Conservation (phyloP, 306 rosid genomes). For the Abrus precatorius region DNA sequence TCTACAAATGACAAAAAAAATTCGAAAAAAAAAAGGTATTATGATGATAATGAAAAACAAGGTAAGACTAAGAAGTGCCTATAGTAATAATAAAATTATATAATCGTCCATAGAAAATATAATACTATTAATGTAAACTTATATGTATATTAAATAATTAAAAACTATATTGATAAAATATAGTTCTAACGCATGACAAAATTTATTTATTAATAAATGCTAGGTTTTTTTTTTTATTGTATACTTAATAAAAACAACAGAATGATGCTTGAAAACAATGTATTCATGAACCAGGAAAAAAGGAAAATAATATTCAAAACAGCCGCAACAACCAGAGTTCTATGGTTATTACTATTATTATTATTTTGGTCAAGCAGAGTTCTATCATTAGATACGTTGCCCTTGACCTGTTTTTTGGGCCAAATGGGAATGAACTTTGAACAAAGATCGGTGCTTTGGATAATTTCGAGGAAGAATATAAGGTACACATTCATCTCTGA, state of each 20-base stretch:
- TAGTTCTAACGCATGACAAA: too few relatives aligned
- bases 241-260: neutral
- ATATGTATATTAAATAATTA: too few relatives aligned
- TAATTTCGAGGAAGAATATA: conserved; percentile 9
- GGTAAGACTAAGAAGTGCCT: too few relatives aligned
- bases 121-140: too few relatives aligned
- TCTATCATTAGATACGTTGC: conserved; percentile 22
- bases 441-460: conserved; percentile 3
- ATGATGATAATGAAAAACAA: too few relatives aligned
- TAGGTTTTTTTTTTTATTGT: too few relatives aligned
- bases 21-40: too few relatives aligned
- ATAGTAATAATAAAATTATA: too few relatives aligned
- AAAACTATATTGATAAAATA: too few relatives aligned
- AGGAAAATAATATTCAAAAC: conserved; percentile 6
- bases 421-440: neutral
- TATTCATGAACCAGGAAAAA: conserved; percentile 33
- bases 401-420: neutral
- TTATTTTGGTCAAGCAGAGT: neutral
- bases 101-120: too few relatives aligned
- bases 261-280: neutral
- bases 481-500: conserved; percentile 14
- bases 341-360: neutral
- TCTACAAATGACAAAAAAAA: too few relatives aligned
- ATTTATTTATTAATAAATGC: too few relatives aligned
- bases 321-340: conserved; percentile 19